Evolutionary conservation across 306 rosid species (phyloP), one percentile per base, ranked within the genome.

Genomic region (Rosa multiflora): DNA sequence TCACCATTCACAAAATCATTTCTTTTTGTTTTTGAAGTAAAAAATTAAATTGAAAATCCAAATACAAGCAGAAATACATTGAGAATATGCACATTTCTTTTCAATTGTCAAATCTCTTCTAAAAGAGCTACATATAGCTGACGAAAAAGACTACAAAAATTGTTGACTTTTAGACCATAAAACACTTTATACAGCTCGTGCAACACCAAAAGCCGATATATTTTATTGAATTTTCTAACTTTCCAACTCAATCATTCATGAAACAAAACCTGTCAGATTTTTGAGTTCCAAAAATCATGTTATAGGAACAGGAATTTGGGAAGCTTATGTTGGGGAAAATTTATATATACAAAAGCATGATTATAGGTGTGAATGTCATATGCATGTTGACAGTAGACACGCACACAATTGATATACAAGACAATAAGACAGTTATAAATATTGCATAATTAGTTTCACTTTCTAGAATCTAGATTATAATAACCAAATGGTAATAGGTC

Each of bases 391-490:
- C 8, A 15, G 46, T 13, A 7, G 21, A 9, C 81, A 21, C 6
- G 17, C 9, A 8, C 20, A 39, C 39, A 39, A 29, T 35, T 10
- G 26, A 68, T 14, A 77, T 52, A 55, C 1, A 9, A 17, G 51
- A 51, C n/a, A 6, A 5, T 23, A 11, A 18, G 21, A 51, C 32
- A 10, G 12, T 67, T 52, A 68, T 21, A 20, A 49, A 55, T n/a
- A 48, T 12, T 40, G 59, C 70, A 29, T 21, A 20, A 46, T 58
- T 77, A 35, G n/a, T 78, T 78, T 40, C 46, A n/a, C 10, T 12
- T 67, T 69, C 23, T 44, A 35, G 82, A 61, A 53, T 78, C 37
- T 44, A 35, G 78, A 49, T 23, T 42, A 63, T 23, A 11, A 10
- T 39, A 32, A 26, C 32, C 72, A 35, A 69, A 51, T 10, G 35